Evolutionary conservation across 768 basidiomycete genomes (phyloP), one percentile per base, ranked within the genome.

Genomic region (Phaeotremella skinneri): DNA sequence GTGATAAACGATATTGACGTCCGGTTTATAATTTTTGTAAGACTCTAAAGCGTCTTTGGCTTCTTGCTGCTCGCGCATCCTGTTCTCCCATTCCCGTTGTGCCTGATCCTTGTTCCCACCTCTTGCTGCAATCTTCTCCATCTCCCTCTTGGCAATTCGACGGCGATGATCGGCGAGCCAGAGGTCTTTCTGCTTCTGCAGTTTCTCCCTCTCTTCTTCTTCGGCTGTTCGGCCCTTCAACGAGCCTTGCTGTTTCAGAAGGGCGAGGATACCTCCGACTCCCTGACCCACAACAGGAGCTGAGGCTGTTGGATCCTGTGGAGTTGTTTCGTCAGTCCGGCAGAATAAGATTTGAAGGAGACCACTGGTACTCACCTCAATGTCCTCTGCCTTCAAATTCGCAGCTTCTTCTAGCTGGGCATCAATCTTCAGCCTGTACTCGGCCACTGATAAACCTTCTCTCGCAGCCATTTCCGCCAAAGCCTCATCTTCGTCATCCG

Each of bases 1-100:
- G 64, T 93, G 87, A 75, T 99, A 99, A 49, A 89, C 88, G 70
- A 98, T 90, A 64, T 94, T 90, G 69, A 99, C 82, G 78, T 94
- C 93, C 4, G 96, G 96, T 78, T 94, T 97, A 81, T 99, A 99
- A 73, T 86, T 83, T 79, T 87, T 90, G 83, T 88, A 99, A 50
- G 84, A 76, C 31, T 94, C 90, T 58, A 91, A 78, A 52, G 83
- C 83, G 20, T 89, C 84, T 41, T 89, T 83, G 4, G 91, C 87
- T 64, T 97, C 93, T 64, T 91, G 87, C 75, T 92, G 89, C 70
- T 98, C 94, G 23, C 94, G 85, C 59, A 87, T 76, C 56, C 90
- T 84, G 71, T 97, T 97, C 79, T 97, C 91, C 74, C 91, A 91
- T 78, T 98, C 96, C 53, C 94, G 83, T 63, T 88, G 87, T 20